Evolutionary conservation across 1,284 basidiomycete genomes (phyloP), one percentile per base, ranked within the genome.

Genomic region (Trichosporon sp.): DNA sequence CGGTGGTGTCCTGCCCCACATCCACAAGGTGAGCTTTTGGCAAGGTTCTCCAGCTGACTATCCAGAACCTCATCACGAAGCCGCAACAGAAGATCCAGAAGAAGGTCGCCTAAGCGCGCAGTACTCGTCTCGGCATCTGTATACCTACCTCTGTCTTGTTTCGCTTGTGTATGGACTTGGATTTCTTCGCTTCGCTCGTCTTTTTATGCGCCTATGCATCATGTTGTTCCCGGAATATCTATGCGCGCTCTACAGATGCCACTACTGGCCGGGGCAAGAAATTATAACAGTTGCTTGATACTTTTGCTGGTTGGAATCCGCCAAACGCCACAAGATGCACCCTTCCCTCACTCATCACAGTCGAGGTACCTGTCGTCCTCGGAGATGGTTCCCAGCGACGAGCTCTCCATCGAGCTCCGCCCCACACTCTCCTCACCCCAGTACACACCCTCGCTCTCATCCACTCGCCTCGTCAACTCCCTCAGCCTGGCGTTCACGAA

Each of bases 1-100:
- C 73, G 91, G 92, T 86, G 94, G 95, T 88, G 95, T 98, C 2
- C 83, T 98, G 76, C 95, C 95, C 12, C 96, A 97, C 87, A 98
- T 98, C 81, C 94, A 98, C 89, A 96, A 96, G 90, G 83, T 83
- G 51, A 26, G 81, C 54, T 21, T 19, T n/a, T 11, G 11, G 2
- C 26, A 26, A 12, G 4, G 14, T 37, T 46, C 2, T 35, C 3
- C 7, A 21, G 37, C 70, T 74, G 51, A 72, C 65, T n/a, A 7
- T 19, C 6, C 63, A 81, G 79, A 76, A 75, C 48, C 77, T 82
- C 68, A 75, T 81, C 32, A 75, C 76, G 46, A 74, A 74, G 71
- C 71, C 70, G 26, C 61, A 21, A 16, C 76, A 78, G 76, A 76
- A 77, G 69, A 59, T 68, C 67, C 73, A 73, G 59, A 71, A 68